Base-by-base conservation (phyloP, 2,329 filamentous ascomycete genomes). In the Leptographium radiaticola region DNA sequence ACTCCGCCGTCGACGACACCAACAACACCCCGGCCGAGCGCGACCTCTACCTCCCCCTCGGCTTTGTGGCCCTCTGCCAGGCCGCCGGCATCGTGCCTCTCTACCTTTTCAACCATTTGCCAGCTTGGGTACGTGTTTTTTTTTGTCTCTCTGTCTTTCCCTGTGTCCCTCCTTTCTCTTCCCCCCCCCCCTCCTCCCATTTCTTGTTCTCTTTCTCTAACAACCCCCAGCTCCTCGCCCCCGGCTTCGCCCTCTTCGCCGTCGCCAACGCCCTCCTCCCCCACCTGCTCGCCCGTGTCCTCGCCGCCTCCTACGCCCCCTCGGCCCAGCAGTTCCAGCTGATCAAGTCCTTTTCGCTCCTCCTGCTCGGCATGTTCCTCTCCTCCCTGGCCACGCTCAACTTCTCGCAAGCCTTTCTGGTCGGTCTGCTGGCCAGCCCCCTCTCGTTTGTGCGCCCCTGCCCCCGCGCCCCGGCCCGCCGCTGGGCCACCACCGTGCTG, bases 381-480 rank as follows among this genome's bases (percentile, higher is more conserved):
- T 90, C 90, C 13, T 86, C 90, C 1, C 84, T 98, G 13, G 91
- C 93, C 2, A 98, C 91, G 0, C 79, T 98, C 51, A 98, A 98
- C 70, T 98, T 98, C 74, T 89, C 86, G 4, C 82, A 96, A 15
- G 84, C 89, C 49, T 84, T 97, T 65, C 74, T 95, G 40, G 75
- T 96, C 51, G 93, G 93, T 40, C 71, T 97, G 2, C 71, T 91
- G 47, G 82, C 87, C 45, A 73, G 80, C 4, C 91, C 91, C 0
- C 73, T 97, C 15, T 84, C 82, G n/a, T 96, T 95, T 65, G 73
- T 84, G 18, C 75, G 68, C 9, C 75, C 80, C 0, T 72, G 38
- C 42, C 66, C 69, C 1, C 61, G 62, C 13, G 68, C 61, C 58
- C 60, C 71, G n/a, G 60, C 65, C 5, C 56, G 69, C 1, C 69